These are phyloP conservation scores for Jackrogersella multiformis DNA, from an alignment of 495 filamentous ascomycete species.

Conservation along the genomic window DNA sequence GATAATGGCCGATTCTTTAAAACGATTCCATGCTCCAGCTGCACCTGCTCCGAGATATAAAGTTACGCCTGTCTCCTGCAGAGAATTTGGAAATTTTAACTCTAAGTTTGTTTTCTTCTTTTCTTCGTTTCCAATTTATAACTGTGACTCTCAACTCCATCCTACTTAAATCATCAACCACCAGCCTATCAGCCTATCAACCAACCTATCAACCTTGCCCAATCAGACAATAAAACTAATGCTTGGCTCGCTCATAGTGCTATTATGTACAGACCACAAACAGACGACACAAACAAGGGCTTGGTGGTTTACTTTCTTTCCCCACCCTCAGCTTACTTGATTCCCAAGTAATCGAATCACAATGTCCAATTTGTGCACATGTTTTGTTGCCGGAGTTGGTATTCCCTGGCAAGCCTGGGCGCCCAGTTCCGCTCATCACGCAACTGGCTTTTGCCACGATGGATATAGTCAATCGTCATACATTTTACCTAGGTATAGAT, in stretches of 20 bases:
- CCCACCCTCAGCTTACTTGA: slow-evolving; percentile 14
- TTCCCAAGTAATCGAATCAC: slow-evolving; percentile 12
- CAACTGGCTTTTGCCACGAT: slow-evolving; percentile 26
- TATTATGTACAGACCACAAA: neutral
- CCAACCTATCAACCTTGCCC: neutral
- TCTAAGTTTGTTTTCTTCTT: neutral
- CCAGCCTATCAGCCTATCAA: neutral
- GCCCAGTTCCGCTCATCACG: neutral
- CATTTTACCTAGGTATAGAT: too few species aligned
- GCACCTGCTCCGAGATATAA: slow-evolving; percentile 1
- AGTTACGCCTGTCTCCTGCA: neutral
- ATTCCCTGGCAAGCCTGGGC: slow-evolving; percentile 19
- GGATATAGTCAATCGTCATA: neutral
- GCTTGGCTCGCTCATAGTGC: neutral
- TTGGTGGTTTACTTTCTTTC: slow-evolving; percentile 8
- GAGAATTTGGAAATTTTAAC: neutral
- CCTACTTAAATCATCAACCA: neutral
- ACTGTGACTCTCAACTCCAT: neutral
- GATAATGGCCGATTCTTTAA: neutral
- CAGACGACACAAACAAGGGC: slow-evolving; percentile 2
- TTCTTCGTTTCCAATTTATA: neutral
- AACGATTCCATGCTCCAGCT: slow-evolving; percentile 1
- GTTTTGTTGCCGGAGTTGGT: slow-evolving; percentile 30
- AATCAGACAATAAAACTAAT: slow-evolving; percentile 11
- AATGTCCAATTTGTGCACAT: slow-evolving; percentile 29